A percentile compares a stretch with the other conserved stretches of the same genome.
phyloP scores from a whole-genome alignment of 1,284 basidiomycete genomes.

The Trametes versicolor region DNA sequence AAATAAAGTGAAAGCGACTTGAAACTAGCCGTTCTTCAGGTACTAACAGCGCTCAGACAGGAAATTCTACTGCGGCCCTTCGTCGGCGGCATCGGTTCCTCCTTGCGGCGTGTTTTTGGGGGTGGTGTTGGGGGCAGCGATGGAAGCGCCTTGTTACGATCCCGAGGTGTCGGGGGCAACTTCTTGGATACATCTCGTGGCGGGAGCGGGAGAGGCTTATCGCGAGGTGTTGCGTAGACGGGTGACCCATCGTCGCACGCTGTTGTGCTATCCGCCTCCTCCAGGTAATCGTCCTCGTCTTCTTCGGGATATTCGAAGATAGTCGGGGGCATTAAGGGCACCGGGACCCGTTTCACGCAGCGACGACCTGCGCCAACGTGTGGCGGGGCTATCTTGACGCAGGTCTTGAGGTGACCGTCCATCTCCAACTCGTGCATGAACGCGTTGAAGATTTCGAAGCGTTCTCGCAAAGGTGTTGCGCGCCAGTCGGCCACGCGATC shows the following conservation, averaged over 20 bases:
- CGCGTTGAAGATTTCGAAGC: conserved; percentile 18
- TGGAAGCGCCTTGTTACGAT: conserved; percentile 12
- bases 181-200: conserved; percentile 9
- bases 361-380: conserved; percentile 14
- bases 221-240: not conserved
- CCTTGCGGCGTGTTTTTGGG: not conserved
- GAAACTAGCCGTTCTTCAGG: not conserved
- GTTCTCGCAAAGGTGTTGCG: conserved; percentile 10
- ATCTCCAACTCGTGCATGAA: conserved; percentile 9
- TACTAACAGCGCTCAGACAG: not conserved
- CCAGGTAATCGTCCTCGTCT: conserved; percentile 22
- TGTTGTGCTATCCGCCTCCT: conserved; percentile 23
- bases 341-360: conserved; percentile 22
- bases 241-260: conserved; percentile 20
- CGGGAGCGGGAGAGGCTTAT: conserved; percentile 15
- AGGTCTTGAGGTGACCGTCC: conserved; percentile 5
- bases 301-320: conserved; percentile 19
- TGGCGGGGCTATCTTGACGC: conserved; percentile 7
- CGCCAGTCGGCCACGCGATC: not conserved
- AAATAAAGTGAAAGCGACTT: not conserved
- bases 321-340: conserved; percentile 13
- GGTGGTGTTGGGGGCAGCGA: not conserved
- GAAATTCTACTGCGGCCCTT: not conserved
- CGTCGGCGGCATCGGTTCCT: not conserved
- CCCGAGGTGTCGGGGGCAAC: conserved; percentile 14